Evolutionary conservation across 176 grass and related monocot species (phyloP), one percentile per base, ranked within the genome.

Genomic region (Miscanthus lutarioriparius): DNA sequence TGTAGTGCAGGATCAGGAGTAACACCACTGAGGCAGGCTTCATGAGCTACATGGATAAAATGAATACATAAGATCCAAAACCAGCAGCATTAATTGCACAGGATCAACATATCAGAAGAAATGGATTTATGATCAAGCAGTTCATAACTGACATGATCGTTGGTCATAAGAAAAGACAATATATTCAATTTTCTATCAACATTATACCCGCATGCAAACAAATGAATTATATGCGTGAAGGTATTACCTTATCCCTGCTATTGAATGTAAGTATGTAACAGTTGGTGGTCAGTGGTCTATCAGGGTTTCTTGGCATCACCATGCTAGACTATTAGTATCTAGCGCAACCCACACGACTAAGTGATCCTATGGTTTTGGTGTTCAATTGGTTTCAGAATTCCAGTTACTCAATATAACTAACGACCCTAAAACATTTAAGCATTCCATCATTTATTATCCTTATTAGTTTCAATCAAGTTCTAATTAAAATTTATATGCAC

Each of bases 1-100:
- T 76, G 41, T 54, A 74, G 32, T 74, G 48, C 76, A 71, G 70
- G 28, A 85, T 73, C 27, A 87, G 25, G 39, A 76, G 19, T 64
- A 41, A 38, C 69, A 53, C 69, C 81, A 56, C 28, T 70, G 83
- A 35, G 36, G 74, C 32, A 32, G 30, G 69, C 25, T 80, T 91
- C 79, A 83, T 6, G 23, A 80, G 28, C 80, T 87, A 30, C 69
- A 68, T 41, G 39, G 51, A 71, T 38, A 40, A 82, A 75, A 25
- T 61, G 48, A 63, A 70, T 53, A 74, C 39, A 75, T 84, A 53
- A 87, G 48, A 87, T 62, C n/a, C 27, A 70, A 76, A 80, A 65
- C 68, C 10, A 87, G 64, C 56, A 75, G 27, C 70, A 70, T 13
- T 37, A 70, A 41, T 56, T 86, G 64, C 26, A 80, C 16, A 58